Percentiles rank a stretch among this genome's conserved stretches.
These are phyloP conservation scores for Diaporthe citrichinensis DNA, from an alignment of 2,329 filamentous ascomycete genomes.

Conservation along the genomic window DNA sequence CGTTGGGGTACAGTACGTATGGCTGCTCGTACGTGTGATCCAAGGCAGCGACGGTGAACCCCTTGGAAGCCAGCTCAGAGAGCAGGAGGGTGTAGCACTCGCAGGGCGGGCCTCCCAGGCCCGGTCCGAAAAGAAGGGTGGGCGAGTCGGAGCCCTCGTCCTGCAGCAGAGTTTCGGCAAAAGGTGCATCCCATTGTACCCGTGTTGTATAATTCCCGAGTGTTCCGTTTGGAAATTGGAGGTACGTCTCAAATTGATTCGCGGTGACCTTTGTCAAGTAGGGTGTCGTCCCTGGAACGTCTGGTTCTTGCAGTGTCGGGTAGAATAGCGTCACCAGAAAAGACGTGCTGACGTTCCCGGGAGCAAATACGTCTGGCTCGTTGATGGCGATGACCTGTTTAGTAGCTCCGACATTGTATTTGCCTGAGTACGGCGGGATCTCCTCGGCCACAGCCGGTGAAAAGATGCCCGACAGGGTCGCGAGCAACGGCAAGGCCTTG, in stretches of 20 bases:
- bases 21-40: constrained; percentile 40
- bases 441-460: background rate
- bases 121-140: constrained; percentile 2
- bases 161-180: background rate
- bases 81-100: constrained; percentile 35
- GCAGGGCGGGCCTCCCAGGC: constrained; percentile 7
- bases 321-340: constrained; percentile 28
- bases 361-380: background rate
- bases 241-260: background rate
- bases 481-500: background rate
- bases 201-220: constrained; percentile 20
- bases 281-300: constrained; percentile 2
- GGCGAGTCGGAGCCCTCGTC: constrained; percentile 5
- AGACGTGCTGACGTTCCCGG: constrained; percentile 15
- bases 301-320: constrained; percentile 8
- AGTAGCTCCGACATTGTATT: constrained; percentile 16
- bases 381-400: constrained; percentile 20
- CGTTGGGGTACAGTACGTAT: constrained; percentile 35
- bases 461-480: background rate
- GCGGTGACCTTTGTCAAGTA: constrained; percentile 19
- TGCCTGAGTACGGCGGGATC: constrained; percentile 25
- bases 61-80: constrained; percentile 35
- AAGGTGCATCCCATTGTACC: constrained; percentile 8
- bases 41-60: constrained; percentile 35
- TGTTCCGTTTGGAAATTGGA: constrained; percentile 9